These are phyloP conservation scores for Allantophomopsis lycopodina DNA, from an alignment of 2,329 filamentous ascomycete species.

Conservation along the genomic window DNA sequence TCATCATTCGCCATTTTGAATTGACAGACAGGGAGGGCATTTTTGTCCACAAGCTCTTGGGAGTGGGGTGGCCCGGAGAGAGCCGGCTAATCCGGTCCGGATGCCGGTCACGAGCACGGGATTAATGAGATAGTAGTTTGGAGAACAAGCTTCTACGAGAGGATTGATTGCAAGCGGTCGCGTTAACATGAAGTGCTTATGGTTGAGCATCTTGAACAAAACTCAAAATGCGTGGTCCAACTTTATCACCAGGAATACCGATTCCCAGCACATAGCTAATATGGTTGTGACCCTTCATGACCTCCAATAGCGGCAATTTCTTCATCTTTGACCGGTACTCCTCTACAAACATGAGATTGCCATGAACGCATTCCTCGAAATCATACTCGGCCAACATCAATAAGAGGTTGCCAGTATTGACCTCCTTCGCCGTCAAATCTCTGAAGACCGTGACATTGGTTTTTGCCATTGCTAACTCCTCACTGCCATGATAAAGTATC, in stretches of 20 bases:
- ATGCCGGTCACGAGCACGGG: too few relatives aligned
- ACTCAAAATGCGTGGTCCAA: slow-evolving; percentile 1
- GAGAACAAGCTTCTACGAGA: too few relatives aligned
- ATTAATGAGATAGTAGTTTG: too few relatives aligned
- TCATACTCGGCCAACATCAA: slow-evolving; percentile 7
- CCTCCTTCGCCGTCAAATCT: not conserved
- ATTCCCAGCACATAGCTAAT: slow-evolving; percentile 8
- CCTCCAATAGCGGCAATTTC: slow-evolving; percentile 8
- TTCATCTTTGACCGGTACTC: slow-evolving; percentile 6
- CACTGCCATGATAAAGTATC: not conserved
- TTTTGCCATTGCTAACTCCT: not conserved
- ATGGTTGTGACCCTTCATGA: slow-evolving; percentile 10
- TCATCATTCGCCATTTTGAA: too few relatives aligned
- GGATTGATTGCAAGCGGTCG: too few relatives aligned
- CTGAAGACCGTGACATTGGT: not conserved
- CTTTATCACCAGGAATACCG: slow-evolving; percentile 3
- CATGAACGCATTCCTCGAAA: slow-evolving; percentile 8
- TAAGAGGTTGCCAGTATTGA: slow-evolving; percentile 3
- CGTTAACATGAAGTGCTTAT: not conserved
- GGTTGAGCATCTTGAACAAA: slow-evolving; percentile 3
- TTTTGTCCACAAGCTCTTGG: too few relatives aligned
- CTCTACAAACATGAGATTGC: slow-evolving; percentile 7
- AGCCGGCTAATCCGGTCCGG: too few relatives aligned
- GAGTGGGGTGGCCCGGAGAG: too few relatives aligned
- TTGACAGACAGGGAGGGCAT: too few relatives aligned